Conservation (phyloP, 805 yeast genomes). For the Zygotorulaspora danielsina region DNA sequence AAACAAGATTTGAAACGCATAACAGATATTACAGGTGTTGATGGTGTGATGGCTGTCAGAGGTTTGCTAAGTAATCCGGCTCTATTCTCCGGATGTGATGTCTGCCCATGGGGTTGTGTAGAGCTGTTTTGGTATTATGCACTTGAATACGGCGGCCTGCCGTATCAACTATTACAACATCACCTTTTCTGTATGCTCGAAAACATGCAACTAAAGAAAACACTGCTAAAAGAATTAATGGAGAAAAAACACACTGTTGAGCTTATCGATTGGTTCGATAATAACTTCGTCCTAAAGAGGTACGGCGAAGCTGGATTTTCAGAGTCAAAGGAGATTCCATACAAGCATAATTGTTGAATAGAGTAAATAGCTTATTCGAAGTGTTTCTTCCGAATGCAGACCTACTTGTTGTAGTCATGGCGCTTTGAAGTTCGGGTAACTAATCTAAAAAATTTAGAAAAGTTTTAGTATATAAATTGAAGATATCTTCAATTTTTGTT, state of each 20-base stretch:
- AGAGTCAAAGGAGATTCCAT: slow-evolving; percentile 43
- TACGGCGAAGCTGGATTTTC: slow-evolving; percentile 70
- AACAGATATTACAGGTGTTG: slow-evolving; percentile 63
- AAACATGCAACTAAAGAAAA: slow-evolving; percentile 42
- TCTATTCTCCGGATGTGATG: slow-evolving; percentile 65
- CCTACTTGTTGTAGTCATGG: no score
- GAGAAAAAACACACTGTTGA: slow-evolving; percentile 53
- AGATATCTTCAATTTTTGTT: no score
- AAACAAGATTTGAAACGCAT: slow-evolving; percentile 62
- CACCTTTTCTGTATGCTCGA: slow-evolving; percentile 86
- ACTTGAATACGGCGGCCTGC: slow-evolving; percentile 70
- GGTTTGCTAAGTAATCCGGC: slow-evolving; percentile 87
- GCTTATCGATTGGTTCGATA: slow-evolving; percentile 80
- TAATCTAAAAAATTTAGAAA: no score
- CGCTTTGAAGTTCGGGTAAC: no score
- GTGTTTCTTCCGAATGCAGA: no score
- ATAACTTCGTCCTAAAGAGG: slow-evolving; percentile 59
- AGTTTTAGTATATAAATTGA: no score
- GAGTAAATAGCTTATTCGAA: not conserved
- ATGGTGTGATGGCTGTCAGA: slow-evolving; percentile 94
- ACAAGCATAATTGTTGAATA: slow-evolving; percentile 12
- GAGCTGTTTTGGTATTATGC: slow-evolving; percentile 79
- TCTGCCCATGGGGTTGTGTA: slow-evolving; percentile 87
- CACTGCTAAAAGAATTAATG: slow-evolving; percentile 59
- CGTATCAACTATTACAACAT: slow-evolving; percentile 79